Evolutionary conservation across 2,329 filamentous ascomycete genomes (phyloP).

Genomic region (Drechslerella dactyloides): DNA sequence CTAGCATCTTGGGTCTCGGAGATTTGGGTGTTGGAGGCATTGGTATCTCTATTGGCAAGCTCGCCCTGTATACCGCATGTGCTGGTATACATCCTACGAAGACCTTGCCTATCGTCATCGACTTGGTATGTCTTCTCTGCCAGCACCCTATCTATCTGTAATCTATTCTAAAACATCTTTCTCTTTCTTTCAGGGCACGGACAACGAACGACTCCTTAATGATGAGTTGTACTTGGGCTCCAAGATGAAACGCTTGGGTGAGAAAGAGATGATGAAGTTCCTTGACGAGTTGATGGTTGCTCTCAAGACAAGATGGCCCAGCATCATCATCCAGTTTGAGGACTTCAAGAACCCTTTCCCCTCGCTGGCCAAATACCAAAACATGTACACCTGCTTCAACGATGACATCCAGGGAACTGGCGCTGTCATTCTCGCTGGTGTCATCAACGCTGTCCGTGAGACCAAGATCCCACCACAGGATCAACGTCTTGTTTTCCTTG

Average conservation of each 20-base stretch:
- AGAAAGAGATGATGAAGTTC: conserved; percentile 83
- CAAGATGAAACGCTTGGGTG: conserved; percentile 77
- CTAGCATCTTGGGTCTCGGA: conserved; percentile 76
- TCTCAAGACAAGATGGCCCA: conserved; percentile 74
- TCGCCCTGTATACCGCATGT: conserved; percentile 91
- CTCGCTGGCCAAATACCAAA: conserved; percentile 85
- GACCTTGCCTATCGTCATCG: conserved; percentile 75
- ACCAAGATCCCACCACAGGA: conserved; percentile 85
- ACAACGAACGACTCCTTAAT: conserved; percentile 70
- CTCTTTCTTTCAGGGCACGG: conserved; percentile 65
- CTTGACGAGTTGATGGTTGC: conserved; percentile 98
- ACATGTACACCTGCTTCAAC: conserved; percentile 94
- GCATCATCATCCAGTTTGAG: conserved; percentile 85
- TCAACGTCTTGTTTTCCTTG: conserved; percentile 94
- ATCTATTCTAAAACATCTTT: not conserved
- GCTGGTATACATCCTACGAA: conserved; percentile 90
- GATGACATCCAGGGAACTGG: conserved; percentile 98
- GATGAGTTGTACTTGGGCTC: conserved; percentile 87
- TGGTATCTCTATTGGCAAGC: conserved; percentile 96
- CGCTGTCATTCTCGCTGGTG: conserved; percentile 86
- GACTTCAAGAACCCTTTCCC: conserved; percentile 98
- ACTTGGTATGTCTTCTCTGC: conserved; percentile 56
- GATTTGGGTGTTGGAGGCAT: conserved; percentile 97
- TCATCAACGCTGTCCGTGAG: conserved; percentile 77
- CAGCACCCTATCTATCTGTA: not conserved